Percentiles rank a stretch among this genome's conserved stretches.
phyloP scores from a whole-genome alignment of 441 rosid species.

The Mallotus repandus region DNA sequence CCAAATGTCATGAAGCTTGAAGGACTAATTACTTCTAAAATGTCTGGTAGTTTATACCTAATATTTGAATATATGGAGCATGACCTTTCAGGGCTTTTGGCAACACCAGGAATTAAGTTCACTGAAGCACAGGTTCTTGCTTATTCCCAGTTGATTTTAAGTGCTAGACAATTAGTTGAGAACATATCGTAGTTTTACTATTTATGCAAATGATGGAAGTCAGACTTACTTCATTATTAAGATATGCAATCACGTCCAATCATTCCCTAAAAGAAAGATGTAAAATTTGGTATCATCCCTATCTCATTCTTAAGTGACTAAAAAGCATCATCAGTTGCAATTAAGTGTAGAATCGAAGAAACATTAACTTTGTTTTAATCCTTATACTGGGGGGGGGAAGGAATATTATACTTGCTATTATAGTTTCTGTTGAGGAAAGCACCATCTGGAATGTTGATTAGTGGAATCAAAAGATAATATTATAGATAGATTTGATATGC shows the following conservation, averaged over 20 bases:
- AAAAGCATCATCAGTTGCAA: too few species aligned
- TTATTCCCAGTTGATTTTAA: slow-evolving; percentile 3
- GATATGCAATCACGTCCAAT: too few species aligned
- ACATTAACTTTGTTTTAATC: too few species aligned
- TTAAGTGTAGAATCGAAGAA: too few species aligned
- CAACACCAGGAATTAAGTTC: slow-evolving; percentile 42
- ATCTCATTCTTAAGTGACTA: too few species aligned
- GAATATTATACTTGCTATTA: too few species aligned
- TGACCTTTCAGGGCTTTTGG: slow-evolving; percentile 58
- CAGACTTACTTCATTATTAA: too few species aligned
- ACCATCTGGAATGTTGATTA: background rate
- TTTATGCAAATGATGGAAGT: too few species aligned
- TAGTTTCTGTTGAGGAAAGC: too few species aligned
- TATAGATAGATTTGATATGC: background rate
- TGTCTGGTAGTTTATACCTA: slow-evolving; percentile 55
- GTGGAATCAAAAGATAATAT: background rate
- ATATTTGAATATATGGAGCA: slow-evolving; percentile 65
- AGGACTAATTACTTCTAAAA: slow-evolving; percentile 51
- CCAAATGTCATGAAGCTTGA: slow-evolving; percentile 63
- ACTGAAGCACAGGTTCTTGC: slow-evolving; percentile 49
- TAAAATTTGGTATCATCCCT: too few species aligned
- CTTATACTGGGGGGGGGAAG: too few species aligned
- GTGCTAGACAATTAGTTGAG: background rate
- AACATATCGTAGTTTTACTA: background rate
- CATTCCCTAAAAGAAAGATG: too few species aligned